Evolutionary conservation across 306 rosid species (phyloP).

Genomic region (Sicyos baderoa): DNA sequence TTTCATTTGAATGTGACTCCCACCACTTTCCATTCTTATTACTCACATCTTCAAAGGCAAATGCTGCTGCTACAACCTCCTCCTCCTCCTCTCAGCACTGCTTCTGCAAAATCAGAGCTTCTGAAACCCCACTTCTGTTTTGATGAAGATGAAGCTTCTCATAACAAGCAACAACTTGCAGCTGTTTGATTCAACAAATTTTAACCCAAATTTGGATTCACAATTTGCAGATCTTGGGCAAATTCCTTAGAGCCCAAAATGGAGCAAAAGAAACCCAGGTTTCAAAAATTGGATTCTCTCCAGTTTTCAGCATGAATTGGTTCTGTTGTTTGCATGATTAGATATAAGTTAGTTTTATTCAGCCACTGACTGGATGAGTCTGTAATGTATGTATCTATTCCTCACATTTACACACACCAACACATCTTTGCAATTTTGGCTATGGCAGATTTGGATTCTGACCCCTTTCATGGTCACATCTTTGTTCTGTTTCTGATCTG

Average conservation of each 20-base stretch:
- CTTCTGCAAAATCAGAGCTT: constrained; percentile 45
- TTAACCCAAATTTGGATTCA: constrained; percentile 19
- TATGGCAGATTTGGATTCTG: constrained; percentile 15
- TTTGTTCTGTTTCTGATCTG: constrained; percentile 7
- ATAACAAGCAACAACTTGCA: constrained; percentile 64
- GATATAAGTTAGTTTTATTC: not conserved
- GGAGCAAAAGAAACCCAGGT: constrained; percentile 12
- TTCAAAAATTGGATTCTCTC: constrained; percentile 15
- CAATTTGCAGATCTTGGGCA: not conserved
- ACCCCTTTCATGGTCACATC: constrained; percentile 13
- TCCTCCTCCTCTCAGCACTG: constrained; percentile 1
- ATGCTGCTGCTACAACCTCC: constrained; percentile 67
- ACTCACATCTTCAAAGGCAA: constrained; percentile 60
- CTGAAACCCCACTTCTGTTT: constrained; percentile 46
- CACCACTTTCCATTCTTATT: constrained; percentile 58
- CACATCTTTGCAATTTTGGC: constrained; percentile 9
- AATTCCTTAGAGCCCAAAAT: not conserved
- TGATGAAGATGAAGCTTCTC: constrained; percentile 71
- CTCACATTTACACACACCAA: constrained; percentile 11
- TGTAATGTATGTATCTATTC: constrained; percentile 5
- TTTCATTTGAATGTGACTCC: constrained; percentile 80
- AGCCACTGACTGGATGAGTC: constrained; percentile 15
- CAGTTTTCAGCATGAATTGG: constrained; percentile 5
- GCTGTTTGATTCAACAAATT: constrained; percentile 48
- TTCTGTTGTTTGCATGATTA: constrained; percentile 3